Evolutionary conservation across 345 rosid species (phyloP).

Genomic region (Eucalyptus pauciflora): DNA sequence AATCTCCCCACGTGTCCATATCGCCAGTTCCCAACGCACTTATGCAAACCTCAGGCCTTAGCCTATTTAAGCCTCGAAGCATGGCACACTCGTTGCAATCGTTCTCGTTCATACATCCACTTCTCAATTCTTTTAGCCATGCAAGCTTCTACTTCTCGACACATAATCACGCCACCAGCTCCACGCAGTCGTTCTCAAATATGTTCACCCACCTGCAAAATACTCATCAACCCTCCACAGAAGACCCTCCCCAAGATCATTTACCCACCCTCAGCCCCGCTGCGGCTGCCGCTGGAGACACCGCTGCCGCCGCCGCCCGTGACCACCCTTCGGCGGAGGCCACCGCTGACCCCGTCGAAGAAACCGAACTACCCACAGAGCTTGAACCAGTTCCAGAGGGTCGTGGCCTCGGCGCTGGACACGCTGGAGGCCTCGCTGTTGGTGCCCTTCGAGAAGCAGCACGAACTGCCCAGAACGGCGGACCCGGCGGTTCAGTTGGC

Average conservation of each 20-base stretch:
- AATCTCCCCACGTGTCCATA: background rate
- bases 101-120: background rate
- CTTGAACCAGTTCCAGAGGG: slow-evolving; percentile 22
- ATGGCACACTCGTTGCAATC: background rate
- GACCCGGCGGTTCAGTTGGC: slow-evolving; percentile 44
- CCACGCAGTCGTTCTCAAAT: background rate
- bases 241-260: background rate
- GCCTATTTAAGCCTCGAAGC: background rate
- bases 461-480: slow-evolving; percentile 10
- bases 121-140: background rate
- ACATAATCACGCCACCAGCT: background rate
- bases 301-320: background rate
- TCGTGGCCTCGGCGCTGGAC: slow-evolving; percentile 22
- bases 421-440: slow-evolving; percentile 19
- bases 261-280: background rate
- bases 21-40: background rate
- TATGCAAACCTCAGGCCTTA: background rate
- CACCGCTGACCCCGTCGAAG: background rate
- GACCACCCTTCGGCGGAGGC: background rate
- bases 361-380: background rate
- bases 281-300: background rate
- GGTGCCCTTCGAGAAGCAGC: slow-evolving; percentile 8
- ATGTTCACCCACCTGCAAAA: slow-evolving; percentile 1
- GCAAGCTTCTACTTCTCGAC: background rate
- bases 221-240: slow-evolving; percentile 8